These are phyloP conservation scores for Puccinia coronata DNA, from an alignment of 1,284 basidiomycete genomes.

Conservation along the genomic window DNA sequence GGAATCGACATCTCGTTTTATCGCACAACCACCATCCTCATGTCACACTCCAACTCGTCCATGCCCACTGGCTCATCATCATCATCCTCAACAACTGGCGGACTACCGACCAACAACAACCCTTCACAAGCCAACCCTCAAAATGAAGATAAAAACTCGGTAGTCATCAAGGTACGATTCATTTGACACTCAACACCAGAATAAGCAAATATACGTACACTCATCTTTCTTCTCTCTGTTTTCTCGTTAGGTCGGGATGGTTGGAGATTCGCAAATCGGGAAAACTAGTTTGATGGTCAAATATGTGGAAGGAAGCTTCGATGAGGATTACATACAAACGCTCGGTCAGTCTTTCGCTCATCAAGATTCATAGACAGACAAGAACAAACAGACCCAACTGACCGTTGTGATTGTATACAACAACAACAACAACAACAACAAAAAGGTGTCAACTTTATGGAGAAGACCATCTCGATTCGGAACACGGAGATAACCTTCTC, in stretches of 20 bases:
- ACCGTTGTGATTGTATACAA: not conserved
- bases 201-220: not conserved
- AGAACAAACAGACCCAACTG: not conserved
- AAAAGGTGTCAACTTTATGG: constrained; percentile 99
- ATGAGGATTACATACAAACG: constrained; percentile 98
- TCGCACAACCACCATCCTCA: not conserved
- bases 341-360: constrained; percentile 60
- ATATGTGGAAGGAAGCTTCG: constrained; percentile 92
- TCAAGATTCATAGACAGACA: not conserved
- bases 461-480: constrained; percentile 94
- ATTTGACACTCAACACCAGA: not conserved
- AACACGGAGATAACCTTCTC: constrained; percentile 98
- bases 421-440: constrained; percentile 24
- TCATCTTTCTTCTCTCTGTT: constrained; percentile 63
- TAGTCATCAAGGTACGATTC: constrained; percentile 43
- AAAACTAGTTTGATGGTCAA: constrained; percentile 98
- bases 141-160: constrained; percentile 49
- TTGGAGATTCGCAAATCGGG: constrained; percentile 97
- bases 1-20: not conserved
- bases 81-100: not conserved
- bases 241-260: constrained; percentile 97
- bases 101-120: not conserved
- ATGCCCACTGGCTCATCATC: constrained; percentile 16
- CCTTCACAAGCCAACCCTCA: constrained; percentile 1
- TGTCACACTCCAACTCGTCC: constrained; percentile 9